Conservation (phyloP, 495 filamentous ascomycete genomes). For the Melanomma pulvis-pyrius region DNA sequence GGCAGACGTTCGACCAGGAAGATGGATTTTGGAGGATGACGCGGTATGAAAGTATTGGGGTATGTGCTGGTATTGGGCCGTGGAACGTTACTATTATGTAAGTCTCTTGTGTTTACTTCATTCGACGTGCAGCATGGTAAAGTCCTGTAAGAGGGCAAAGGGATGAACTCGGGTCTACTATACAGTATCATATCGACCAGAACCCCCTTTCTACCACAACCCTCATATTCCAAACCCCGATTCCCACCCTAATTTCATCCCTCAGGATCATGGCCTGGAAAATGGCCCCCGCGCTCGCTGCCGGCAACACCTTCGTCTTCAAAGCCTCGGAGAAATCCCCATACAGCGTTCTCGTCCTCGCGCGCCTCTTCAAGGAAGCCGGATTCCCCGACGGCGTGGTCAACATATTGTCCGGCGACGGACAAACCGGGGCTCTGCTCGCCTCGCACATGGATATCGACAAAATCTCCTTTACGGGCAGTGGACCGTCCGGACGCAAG, state of each 20-base stretch:
- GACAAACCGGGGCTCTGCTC: constrained; percentile 41
- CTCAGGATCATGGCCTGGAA: constrained; percentile 38
- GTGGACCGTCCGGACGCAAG: constrained; percentile 43
- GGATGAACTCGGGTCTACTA: too few species aligned
- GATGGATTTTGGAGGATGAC: constrained; percentile 44
- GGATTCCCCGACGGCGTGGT: constrained; percentile 56
- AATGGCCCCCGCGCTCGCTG: constrained; percentile 42
- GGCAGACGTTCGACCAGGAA: constrained; percentile 30
- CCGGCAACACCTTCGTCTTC: constrained; percentile 45
- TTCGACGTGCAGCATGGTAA: neutral
- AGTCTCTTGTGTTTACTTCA: neutral
- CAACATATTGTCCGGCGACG: constrained; percentile 60
- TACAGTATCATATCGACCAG: too few species aligned
- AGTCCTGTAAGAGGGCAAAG: too few species aligned
- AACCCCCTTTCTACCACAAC: neutral
- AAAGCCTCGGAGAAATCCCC: constrained; percentile 46
- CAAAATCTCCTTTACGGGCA: constrained; percentile 46
- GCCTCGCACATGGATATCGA: constrained; percentile 41
- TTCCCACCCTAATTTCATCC: neutral
- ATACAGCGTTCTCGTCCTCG: constrained; percentile 32
- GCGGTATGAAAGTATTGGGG: constrained; percentile 44
- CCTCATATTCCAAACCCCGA: neutral
- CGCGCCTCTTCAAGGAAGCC: constrained; percentile 40
- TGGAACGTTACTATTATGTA: constrained; percentile 44
- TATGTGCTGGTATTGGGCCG: constrained; percentile 44